Conservation (phyloP, 805 yeast genomes). For the Sungouiella thailandica region DNA sequence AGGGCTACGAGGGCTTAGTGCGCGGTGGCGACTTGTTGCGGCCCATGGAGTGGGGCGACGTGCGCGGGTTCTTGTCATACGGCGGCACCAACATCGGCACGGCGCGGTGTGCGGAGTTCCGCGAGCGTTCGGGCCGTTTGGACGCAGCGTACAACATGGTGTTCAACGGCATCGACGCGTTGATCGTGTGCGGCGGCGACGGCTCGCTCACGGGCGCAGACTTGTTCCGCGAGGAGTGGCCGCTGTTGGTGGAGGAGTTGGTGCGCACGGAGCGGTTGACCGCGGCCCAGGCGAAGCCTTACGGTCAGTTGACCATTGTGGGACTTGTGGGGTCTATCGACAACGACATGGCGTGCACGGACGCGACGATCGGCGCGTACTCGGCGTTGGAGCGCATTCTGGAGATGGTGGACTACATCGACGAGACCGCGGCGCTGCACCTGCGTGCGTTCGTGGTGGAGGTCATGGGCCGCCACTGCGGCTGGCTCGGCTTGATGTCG, state of each 20-base stretch:
- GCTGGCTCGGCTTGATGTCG: conserved; percentile 81
- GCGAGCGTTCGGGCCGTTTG: conserved; percentile 62
- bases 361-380: conserved; percentile 76
- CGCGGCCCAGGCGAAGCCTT: conserved; percentile 38
- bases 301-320: conserved; percentile 59
- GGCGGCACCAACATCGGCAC: conserved; percentile 83
- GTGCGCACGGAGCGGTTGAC: conserved; percentile 42
- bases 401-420: conserved; percentile 73
- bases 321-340: conserved; percentile 83
- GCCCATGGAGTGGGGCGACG: conserved; percentile 69
- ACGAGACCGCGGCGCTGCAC: conserved; percentile 80
- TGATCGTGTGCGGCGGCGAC: conserved; percentile 80
- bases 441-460: conserved; percentile 80
- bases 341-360: conserved; percentile 81
- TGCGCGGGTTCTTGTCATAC: conserved; percentile 60
- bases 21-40: conserved; percentile 54
- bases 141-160: conserved; percentile 62
- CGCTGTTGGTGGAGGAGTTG: conserved; percentile 59
- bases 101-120: conserved; percentile 65
- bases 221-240: conserved; percentile 73
- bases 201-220: conserved; percentile 83
- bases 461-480: conserved; percentile 89
- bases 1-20: conserved; percentile 72
- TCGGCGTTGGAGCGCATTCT: conserved; percentile 74
- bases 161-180: conserved; percentile 68